A percentile compares a stretch with the other conserved stretches of the same genome.
Conservation (phyloP, 129 eudicot species). For the Escallonia rubra region DNA sequence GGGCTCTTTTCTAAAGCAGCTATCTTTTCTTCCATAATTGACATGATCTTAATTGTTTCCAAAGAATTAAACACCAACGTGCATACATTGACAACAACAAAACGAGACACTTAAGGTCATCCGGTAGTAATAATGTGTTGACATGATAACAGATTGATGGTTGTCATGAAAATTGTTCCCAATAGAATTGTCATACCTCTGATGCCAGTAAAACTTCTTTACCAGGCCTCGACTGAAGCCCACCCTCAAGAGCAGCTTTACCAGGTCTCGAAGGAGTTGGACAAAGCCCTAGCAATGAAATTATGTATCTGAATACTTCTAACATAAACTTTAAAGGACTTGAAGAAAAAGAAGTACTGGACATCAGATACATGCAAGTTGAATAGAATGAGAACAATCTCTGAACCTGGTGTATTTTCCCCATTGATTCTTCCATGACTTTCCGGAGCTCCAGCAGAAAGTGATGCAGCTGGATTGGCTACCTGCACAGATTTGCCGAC, state of each 20-base stretch:
- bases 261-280: constrained; percentile 19
- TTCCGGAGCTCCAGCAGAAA: constrained; percentile 18
- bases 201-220: constrained; percentile 18
- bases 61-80: too few species aligned
- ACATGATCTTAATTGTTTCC: too few species aligned
- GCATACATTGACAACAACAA: too few species aligned
- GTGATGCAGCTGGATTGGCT: constrained; percentile 3
- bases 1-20: too few species aligned
- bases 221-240: constrained; percentile 15
- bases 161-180: too few species aligned
- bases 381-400: neutral
- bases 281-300: constrained; percentile 21
- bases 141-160: too few species aligned
- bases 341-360: neutral
- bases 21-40: too few species aligned
- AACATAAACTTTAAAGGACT: neutral
- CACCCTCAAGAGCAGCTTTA: constrained; percentile 21
- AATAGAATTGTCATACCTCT: constrained; percentile 20
- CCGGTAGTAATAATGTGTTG: too few species aligned
- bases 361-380: neutral
- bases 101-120: too few species aligned
- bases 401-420: constrained; percentile 18
- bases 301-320: neutral
- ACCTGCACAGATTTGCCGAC: constrained; percentile 25
- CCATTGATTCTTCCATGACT: constrained; percentile 13